Evolutionary conservation across 306 rosid genomes (phyloP), one percentile per base, ranked within the genome.

Genomic region (Vicia sativa): DNA sequence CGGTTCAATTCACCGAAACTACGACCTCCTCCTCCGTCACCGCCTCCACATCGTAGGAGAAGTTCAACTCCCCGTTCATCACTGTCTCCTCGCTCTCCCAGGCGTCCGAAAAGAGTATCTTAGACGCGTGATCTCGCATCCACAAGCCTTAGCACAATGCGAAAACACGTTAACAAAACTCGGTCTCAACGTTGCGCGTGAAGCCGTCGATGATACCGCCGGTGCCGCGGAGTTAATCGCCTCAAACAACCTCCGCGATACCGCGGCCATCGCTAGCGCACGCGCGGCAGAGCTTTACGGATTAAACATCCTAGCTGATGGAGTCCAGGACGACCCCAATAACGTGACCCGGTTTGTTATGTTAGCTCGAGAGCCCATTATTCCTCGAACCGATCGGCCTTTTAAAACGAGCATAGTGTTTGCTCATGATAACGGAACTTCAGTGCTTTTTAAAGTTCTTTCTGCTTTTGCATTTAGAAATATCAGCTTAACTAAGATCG

Each of bases 41-140:
- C 90, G 91, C 7, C 98, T 93, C 62, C 98, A 93, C 67, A 93
- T 93, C 73, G 98, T 93, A 62, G 98, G 97, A 2, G 97, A 93
- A 68, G 98, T 93, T 7, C 98, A 93, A 31, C 77, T 90, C 0
- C 88, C 96, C 0, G 98, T 93, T 6, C 98, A 93, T 68, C 98
- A 93, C 89, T 93, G 98, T 80, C 96, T 93, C 31, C 68, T 93
- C 1, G 92, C 98, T 2, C 85, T 90, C 3, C 98, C 98, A 0
- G 97, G 97, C 6, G 87, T 93, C 60, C 82, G 97, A 0, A 88
- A 86, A 16, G 96, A 93, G 49, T 93, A 69, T 73, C 66, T 93
- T 10, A 83, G 69, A 73, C 88, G 96, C 45, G 96, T 93, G 52
- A 93, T 93, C 50, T 93, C 98, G 3, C 98, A 93, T 53, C 98